These are phyloP conservation scores for Phyllosticta capitalensis DNA, from an alignment of 2,329 filamentous ascomycete genomes.

Conservation along the genomic window DNA sequence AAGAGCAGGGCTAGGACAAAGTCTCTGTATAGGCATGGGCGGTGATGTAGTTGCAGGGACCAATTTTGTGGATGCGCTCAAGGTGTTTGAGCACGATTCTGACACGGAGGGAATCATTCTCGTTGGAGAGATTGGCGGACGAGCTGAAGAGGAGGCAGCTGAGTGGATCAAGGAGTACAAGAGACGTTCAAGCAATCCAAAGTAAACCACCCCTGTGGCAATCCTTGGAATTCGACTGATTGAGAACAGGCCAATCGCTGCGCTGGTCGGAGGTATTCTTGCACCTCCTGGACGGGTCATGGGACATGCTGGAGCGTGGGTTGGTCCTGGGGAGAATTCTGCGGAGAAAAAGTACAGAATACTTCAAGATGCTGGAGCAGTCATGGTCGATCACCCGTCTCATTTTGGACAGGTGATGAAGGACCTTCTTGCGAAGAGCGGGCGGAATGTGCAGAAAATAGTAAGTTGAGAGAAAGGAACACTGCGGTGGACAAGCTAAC, in stretches of 20 bases:
- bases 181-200: slow-evolving; percentile 48
- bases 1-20: slow-evolving; percentile 65
- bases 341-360: slow-evolving; percentile 57
- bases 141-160: slow-evolving; percentile 60
- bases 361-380: slow-evolving; percentile 56
- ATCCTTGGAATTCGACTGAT: background rate
- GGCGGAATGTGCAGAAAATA: slow-evolving; percentile 31
- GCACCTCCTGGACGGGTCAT: slow-evolving; percentile 59
- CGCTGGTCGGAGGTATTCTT: slow-evolving; percentile 56
- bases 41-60: slow-evolving; percentile 68
- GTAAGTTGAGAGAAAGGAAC: slow-evolving; percentile 16
- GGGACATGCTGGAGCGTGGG: slow-evolving; percentile 72
- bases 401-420: slow-evolving; percentile 64
- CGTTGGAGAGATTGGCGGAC: slow-evolving; percentile 64
- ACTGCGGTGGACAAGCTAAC: background rate
- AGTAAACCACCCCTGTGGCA: slow-evolving; percentile 38
- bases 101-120: slow-evolving; percentile 64
- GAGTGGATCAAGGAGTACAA: slow-evolving; percentile 63
- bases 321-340: slow-evolving; percentile 54
- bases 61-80: slow-evolving; percentile 60
- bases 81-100: slow-evolving; percentile 55
- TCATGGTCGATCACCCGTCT: slow-evolving; percentile 66
- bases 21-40: slow-evolving; percentile 67
- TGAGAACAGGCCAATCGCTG: slow-evolving; percentile 55
- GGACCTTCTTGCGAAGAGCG: slow-evolving; percentile 42